Evolutionary conservation across 371 early-diverging fungal genomes (phyloP).

Genomic region (Mucor mucedo): DNA sequence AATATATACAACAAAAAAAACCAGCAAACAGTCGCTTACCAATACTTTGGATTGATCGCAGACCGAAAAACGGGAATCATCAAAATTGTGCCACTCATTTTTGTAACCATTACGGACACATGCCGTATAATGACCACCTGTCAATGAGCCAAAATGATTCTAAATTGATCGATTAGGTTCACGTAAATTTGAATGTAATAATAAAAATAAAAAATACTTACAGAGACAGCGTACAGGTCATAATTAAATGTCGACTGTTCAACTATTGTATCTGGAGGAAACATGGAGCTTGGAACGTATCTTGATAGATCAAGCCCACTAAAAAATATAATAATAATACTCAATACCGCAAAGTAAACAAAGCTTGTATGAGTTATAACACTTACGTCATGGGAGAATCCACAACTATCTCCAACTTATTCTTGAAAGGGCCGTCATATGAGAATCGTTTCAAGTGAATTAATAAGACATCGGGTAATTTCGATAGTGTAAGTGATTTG

Average conservation of each 20-base stretch:
- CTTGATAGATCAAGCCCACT: constrained; percentile 42
- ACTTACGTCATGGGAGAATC: constrained; percentile 76
- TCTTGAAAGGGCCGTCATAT: constrained; percentile 90
- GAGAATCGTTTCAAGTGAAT: constrained; percentile 95
- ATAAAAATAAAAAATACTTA: constrained; percentile 29
- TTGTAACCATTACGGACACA: constrained; percentile 80
- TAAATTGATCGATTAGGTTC: constrained; percentile 17
- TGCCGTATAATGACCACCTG: constrained; percentile 96
- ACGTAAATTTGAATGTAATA: background rate
- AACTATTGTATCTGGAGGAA: constrained; percentile 14
- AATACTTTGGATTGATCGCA: constrained; percentile 69
- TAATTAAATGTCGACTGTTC: constrained; percentile 55
- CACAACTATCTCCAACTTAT: constrained; percentile 90
- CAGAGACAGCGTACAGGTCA: constrained; percentile 91
- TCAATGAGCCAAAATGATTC: constrained; percentile 93
- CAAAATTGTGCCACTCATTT: constrained; percentile 91
- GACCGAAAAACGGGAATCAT: constrained; percentile 85
- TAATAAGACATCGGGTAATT: constrained; percentile 86
- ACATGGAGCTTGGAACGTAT: constrained; percentile 45
- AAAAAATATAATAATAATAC: constrained; percentile 1
- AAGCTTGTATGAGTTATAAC: no score
- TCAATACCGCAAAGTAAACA: background rate
- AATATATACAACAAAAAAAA: background rate
- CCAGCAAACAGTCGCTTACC: constrained; percentile 39
- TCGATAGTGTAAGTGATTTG: constrained; percentile 79